These are phyloP conservation scores for Blastomyces silverae DNA, from an alignment of 2,329 filamentous ascomycete genomes.

Conservation along the genomic window DNA sequence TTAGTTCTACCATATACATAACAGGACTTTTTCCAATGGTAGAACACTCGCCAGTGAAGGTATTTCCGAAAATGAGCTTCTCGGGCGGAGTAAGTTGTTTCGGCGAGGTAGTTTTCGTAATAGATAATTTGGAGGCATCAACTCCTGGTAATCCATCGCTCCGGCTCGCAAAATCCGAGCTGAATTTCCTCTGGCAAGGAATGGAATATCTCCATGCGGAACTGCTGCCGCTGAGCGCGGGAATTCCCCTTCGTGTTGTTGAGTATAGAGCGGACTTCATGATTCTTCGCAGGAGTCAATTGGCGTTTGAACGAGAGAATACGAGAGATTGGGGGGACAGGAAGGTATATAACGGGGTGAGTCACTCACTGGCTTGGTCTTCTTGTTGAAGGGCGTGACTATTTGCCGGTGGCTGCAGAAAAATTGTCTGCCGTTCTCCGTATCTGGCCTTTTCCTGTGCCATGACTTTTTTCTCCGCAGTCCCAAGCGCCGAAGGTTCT, in stretches of 20 bases:
- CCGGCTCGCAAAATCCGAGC: constrained; percentile 26
- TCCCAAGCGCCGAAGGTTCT: not conserved
- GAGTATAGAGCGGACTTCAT: constrained; percentile 2
- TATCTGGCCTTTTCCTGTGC: not conserved
- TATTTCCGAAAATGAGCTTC: constrained; percentile 80
- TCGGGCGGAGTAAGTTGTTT: constrained; percentile 67
- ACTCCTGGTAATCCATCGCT: constrained; percentile 53
- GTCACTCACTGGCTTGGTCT: not conserved
- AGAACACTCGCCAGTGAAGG: constrained; percentile 67
- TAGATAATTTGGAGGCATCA: constrained; percentile 66
- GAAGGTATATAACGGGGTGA: not conserved
- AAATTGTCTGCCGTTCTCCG: not conserved
- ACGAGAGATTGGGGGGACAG: not conserved
- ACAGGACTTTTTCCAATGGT: not conserved
- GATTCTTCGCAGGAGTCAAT: constrained; percentile 1
- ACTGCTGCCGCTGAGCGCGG: constrained; percentile 2
- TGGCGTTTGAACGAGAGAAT: not conserved
- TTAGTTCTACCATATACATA: constrained; percentile 3
- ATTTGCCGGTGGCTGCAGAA: not conserved
- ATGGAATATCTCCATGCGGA: constrained; percentile 5
- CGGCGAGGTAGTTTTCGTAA: constrained; percentile 68
- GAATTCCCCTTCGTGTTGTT: not conserved
- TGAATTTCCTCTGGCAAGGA: constrained; percentile 44
- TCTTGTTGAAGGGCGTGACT: not conserved
- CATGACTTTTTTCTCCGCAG: not conserved